phyloP scores from a whole-genome alignment of 2,329 filamentous ascomycete genomes.

The Fusarium nelsonii region DNA sequence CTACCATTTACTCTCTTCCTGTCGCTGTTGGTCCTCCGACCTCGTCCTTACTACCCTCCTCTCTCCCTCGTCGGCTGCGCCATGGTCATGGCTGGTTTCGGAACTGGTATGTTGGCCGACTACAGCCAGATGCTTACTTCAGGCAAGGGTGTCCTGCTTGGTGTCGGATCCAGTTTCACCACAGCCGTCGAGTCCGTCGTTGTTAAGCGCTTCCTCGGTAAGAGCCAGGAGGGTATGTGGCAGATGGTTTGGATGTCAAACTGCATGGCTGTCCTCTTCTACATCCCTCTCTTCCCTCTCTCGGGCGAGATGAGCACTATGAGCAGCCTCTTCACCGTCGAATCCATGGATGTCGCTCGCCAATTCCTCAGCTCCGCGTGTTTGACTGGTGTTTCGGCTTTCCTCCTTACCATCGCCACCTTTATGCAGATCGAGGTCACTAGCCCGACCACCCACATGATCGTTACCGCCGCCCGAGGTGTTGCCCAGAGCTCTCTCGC shows the following conservation, averaged over 20 bases:
- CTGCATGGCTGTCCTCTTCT: conserved; percentile 46
- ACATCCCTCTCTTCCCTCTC: conserved; percentile 45
- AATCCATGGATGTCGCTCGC: conserved; percentile 32
- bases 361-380: conserved; percentile 43
- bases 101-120: conserved; percentile 47
- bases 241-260: conserved; percentile 50
- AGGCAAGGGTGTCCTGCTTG: conserved; percentile 45
- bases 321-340: conserved; percentile 35
- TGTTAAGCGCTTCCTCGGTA: conserved; percentile 46
- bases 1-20: conserved; percentile 46
- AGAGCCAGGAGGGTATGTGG: conserved; percentile 48
- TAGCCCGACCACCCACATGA: conserved; percentile 48
- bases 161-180: conserved; percentile 46
- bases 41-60: conserved; percentile 47
- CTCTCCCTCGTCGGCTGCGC: conserved; percentile 46
- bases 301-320: conserved; percentile 43
- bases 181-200: conserved; percentile 47
- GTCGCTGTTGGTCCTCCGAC: conserved; percentile 45
- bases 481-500: conserved; percentile 47
- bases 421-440: conserved; percentile 49
- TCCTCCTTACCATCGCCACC: conserved; percentile 47
- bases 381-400: conserved; percentile 45
- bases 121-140: conserved; percentile 48
- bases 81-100: conserved; percentile 47
- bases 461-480: conserved; percentile 46